A percentile compares a stretch with the other conserved stretches of the same genome.
Evolutionary conservation across 2,329 filamentous ascomycete species (phyloP).

Genomic region (Penicillium carneum): DNA sequence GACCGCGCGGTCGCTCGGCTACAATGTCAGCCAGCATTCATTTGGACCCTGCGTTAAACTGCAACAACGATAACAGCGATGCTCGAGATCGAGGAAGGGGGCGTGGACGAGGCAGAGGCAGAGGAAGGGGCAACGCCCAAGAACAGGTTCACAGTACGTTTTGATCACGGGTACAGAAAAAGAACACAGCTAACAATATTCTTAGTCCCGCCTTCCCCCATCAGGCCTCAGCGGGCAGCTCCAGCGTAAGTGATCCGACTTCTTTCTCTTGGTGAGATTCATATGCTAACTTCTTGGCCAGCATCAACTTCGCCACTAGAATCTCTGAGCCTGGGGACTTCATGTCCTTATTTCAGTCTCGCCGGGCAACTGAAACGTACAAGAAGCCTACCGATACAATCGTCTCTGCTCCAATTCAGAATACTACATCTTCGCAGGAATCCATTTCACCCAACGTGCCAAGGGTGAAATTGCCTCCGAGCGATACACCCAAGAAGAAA

Average conservation of each 20-base stretch:
- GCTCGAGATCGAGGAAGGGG: neutral
- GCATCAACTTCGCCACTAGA: neutral
- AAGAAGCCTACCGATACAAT: neutral
- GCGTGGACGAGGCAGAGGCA: neutral
- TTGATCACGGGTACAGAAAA: neutral
- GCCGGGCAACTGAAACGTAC: neutral
- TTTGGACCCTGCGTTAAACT: conserved; percentile 9
- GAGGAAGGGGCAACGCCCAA: neutral
- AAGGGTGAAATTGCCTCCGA: too few relatives aligned
- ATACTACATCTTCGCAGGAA: neutral
- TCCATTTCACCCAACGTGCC: neutral
- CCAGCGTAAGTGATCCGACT: neutral
- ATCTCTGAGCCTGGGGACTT: conserved; percentile 2
- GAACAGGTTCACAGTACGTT: neutral
- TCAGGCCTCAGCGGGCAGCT: neutral
- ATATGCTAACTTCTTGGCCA: neutral
- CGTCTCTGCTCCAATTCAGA: neutral
- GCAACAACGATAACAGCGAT: neutral
- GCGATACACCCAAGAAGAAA: neutral
- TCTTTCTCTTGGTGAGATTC: too few relatives aligned
- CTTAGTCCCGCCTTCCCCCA: neutral
- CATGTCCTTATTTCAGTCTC: conserved; percentile 3
- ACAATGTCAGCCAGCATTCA: neutral
- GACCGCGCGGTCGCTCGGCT: neutral
- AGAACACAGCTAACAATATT: neutral